These are phyloP conservation scores for Plasmodium yoelii DNA, from an alignment of 169 alveolate species.

Conservation along the genomic window DNA sequence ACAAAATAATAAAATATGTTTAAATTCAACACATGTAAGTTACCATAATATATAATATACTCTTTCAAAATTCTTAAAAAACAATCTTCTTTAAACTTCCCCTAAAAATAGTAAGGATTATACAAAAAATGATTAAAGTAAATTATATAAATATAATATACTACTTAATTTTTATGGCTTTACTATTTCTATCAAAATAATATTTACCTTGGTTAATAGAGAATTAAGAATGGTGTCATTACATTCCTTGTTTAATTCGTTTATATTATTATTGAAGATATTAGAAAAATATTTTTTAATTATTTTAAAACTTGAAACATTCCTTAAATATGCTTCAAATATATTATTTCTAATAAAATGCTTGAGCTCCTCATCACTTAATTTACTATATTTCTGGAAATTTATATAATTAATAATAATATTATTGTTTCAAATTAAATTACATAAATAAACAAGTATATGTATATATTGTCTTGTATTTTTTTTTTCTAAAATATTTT, in stretches of 20 bases:
- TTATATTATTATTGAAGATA: slow-evolving; percentile 28
- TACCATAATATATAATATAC: slow-evolving; percentile 27
- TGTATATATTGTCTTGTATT: neutral
- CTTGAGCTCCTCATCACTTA: slow-evolving; percentile 67
- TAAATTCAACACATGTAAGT: neutral
- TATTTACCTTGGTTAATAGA: slow-evolving; percentile 27
- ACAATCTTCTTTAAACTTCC: slow-evolving; percentile 29
- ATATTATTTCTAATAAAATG: slow-evolving; percentile 8
- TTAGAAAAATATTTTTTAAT: slow-evolving; percentile 33
- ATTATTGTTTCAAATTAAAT: neutral
- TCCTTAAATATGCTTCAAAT: slow-evolving; percentile 27
- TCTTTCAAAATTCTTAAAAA: slow-evolving; percentile 38
- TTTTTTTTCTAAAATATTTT: neutral
- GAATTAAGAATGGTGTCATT: slow-evolving; percentile 16
- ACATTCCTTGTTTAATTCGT: slow-evolving; percentile 17
- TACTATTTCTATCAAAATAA: neutral
- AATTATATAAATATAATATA: neutral
- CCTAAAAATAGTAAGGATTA: slow-evolving; percentile 7
- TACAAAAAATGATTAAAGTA: neutral
- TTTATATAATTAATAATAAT: neutral
- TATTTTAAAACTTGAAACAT: slow-evolving; percentile 30
- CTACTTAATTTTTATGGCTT: neutral
- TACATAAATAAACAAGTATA: neutral
- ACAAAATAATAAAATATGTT: neutral
- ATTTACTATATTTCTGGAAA: slow-evolving; percentile 21